These are phyloP conservation scores for Cornus florida DNA, from an alignment of 148 eudicot genomes.

Conservation along the genomic window DNA sequence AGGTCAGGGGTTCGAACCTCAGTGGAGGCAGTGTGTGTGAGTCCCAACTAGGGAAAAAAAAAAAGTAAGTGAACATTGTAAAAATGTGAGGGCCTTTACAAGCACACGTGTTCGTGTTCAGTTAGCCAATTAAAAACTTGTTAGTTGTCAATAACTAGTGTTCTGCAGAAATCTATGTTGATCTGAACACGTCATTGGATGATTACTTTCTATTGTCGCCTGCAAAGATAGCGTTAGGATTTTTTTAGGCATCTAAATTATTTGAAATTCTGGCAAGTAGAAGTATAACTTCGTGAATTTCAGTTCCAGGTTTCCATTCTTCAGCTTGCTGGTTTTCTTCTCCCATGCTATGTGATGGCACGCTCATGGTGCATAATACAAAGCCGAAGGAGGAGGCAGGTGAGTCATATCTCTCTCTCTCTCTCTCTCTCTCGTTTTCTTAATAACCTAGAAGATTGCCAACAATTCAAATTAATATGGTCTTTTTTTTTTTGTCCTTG, in stretches of 20 bases:
- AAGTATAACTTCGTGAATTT: conserved; percentile 14
- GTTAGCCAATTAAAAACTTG: neutral
- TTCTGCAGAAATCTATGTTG: neutral
- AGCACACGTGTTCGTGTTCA: neutral
- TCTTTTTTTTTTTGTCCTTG: neutral
- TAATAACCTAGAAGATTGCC: neutral
- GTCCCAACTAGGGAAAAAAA: no score
- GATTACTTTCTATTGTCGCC: neutral
- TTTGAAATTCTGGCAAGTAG: neutral
- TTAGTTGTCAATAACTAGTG: no score
- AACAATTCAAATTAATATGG: neutral
- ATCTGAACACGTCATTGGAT: neutral
- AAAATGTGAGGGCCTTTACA: neutral
- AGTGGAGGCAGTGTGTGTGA: no score
- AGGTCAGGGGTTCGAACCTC: no score
- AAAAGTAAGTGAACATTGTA: neutral
- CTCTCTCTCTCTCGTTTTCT: neutral
- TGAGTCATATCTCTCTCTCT: conserved; percentile 13
- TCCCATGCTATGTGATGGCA: conserved; percentile 73
- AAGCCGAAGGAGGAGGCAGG: conserved; percentile 69
- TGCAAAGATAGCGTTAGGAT: neutral
- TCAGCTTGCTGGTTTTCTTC: conserved; percentile 76
- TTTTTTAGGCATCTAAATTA: neutral
- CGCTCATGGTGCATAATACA: conserved; percentile 63
- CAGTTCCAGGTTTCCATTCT: conserved; percentile 76